Base-by-base conservation (phyloP, 192 early-diverging fungal genomes). In the Mortierella claussenii region DNA sequence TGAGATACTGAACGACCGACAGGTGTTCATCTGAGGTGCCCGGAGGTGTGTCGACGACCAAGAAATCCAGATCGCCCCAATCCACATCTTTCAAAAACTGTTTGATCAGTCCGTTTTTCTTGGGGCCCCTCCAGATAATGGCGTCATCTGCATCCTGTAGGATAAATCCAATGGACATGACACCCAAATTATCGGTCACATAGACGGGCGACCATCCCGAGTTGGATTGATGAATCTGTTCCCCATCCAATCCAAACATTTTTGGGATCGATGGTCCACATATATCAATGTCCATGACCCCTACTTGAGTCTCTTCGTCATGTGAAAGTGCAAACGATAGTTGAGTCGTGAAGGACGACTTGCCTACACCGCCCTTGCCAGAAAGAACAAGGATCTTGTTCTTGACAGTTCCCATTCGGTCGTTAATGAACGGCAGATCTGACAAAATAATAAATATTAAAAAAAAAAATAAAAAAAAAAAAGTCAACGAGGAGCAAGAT, bases 361-460 rank as follows among this genome's bases (percentile, higher is more conserved):
- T 99, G 52, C 98, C 98, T 2, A 99, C 98, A 32, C 98, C 98
- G 63, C 98, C 98, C 78, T 99, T 99, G 26, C 98, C 98, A 0
- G 95, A 97, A 24, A 99, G 90, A 12, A 99, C 90, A 9, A 99
- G 83, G n/a, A 98, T 82, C 55, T 96, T 96, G 80, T 96, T 93
- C 78, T 93, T 92, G 26, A 91, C 85, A 27, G 49, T 69, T 3
- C 57, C 48, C 65, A 94, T 82, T 13, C 90, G 84, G 44, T 90
- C 82, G 15, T 84, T 82, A 24, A 94, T 90, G 2, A 89, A 26
- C 13, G 87, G 79, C 23, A 94, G 71, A 65, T 87, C 93, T 86
- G 59, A 40, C 37, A 6, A 20, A 40, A 27, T 23, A 44, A 43
- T 12, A 50, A 48, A 43, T 27, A 1, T 30, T 50, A 30, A 24